Evolutionary conservation across 495 filamentous ascomycete species (phyloP), one percentile per base, ranked within the genome.

Genomic region (Chaetomium tenue): DNA sequence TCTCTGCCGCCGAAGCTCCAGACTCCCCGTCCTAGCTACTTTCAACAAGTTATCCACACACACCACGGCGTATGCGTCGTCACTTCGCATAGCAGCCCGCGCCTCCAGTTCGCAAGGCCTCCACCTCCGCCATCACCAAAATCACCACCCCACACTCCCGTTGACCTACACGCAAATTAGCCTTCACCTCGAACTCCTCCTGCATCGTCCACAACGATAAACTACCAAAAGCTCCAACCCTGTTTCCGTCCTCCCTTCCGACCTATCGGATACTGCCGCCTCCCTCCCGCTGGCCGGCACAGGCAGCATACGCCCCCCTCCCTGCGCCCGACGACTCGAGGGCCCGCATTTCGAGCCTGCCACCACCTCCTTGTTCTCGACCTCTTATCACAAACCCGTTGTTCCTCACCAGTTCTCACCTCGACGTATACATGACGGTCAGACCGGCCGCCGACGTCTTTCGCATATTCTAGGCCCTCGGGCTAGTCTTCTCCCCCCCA

Each of bases 391-490:
- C 23, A 58, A 57, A 52, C 39, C 46, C 58, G 51, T 42, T 50
- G 26, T 23, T 50, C 46, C 65, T n/a, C 42, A 37, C 58, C 60
- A 53, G 58, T 33, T 23, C 47, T 56, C 22, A 44, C 57, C 58
- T 28, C 33, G 33, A 70, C 66, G 75, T 78, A 74, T 81, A 80
- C 79, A 82, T 79, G 79, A 77, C 78, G 74, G 72, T 73, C 70
- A 68, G 68, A 71, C 73, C 74, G 64, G 73, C 63, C 55, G 71
- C 70, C 74, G 72, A 74, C 67, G 71, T 72, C 71, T 73, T 76
- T 68, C 77, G 73, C 56, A 76, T 77, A 72, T 66, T 70, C 66
- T 79, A 78, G 75, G 74, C 80, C 79, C 75, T 67, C 75, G 78
- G 80, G 78, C 79, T 80, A 64, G 66, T 60, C 66, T 58, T 58